phyloP scores from a whole-genome alignment of 2,329 filamentous ascomycete genomes.

The Emericellopsis cladophorae region DNA sequence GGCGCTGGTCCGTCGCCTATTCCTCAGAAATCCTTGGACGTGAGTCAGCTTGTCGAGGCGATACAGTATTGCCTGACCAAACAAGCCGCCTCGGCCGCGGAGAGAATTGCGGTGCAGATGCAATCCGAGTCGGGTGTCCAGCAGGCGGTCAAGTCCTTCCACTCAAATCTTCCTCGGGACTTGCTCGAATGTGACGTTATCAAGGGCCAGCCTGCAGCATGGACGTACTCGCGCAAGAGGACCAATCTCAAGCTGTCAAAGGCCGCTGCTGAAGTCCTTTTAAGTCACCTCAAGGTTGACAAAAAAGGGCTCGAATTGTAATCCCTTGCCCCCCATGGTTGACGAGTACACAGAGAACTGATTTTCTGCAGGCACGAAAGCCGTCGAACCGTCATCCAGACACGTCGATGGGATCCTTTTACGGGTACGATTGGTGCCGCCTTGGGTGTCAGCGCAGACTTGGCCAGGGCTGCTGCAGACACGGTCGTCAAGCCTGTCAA shows the following conservation, averaged over 20 bases:
- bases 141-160: conserved; percentile 24
- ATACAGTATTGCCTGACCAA: conserved; percentile 19
- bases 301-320: not conserved
- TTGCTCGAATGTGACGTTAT: conserved; percentile 21
- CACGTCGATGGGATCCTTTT: conserved; percentile 18
- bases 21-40: conserved; percentile 19
- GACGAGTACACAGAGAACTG: not conserved
- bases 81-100: conserved; percentile 9
- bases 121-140: conserved; percentile 1
- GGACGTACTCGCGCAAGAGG: not conserved
- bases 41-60: conserved; percentile 19
- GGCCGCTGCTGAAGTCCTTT: not conserved
- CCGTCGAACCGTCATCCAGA: conserved; percentile 15
- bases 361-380: not conserved
- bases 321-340: conserved; percentile 29
- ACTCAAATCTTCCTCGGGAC: conserved; percentile 20
- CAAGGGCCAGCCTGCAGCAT: conserved; percentile 31
- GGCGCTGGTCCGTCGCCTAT: conserved; percentile 27
- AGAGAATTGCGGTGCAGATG: conserved; percentile 1
- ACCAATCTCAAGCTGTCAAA: conserved; percentile 1
- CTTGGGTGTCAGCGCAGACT: not conserved
- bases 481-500: conserved; percentile 2
- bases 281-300: not conserved
- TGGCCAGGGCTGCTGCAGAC: not conserved
- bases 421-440: conserved; percentile 8